Evolutionary conservation across 2,329 filamentous ascomycete genomes (phyloP).

Genomic region (Fusarium stilboides): DNA sequence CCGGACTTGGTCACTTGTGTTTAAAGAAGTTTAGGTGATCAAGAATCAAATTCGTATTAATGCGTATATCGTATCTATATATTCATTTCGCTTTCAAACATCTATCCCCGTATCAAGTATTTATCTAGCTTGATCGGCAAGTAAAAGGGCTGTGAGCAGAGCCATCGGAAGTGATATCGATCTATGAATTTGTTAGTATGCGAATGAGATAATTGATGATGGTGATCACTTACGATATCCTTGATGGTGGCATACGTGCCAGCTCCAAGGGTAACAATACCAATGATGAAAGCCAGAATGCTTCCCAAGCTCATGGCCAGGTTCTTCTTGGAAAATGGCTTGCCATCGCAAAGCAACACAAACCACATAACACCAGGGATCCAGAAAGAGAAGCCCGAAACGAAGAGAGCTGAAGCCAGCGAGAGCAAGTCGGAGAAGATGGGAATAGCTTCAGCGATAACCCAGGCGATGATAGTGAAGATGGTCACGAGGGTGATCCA

Average conservation of each 20-base stretch:
- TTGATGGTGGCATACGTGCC: slow-evolving; percentile 43
- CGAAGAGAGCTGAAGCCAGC: slow-evolving; percentile 36
- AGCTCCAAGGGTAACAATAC: slow-evolving; percentile 38
- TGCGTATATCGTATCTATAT: slow-evolving; percentile 10
- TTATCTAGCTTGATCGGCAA: slow-evolving; percentile 29
- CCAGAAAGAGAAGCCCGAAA: slow-evolving; percentile 42
- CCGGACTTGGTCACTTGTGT: no score
- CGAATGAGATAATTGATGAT: rapidly evolving
- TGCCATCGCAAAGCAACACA: slow-evolving; percentile 34
- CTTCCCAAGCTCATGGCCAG: slow-evolving; percentile 34
- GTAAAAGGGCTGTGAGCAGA: slow-evolving; percentile 46
- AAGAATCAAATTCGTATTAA: slow-evolving; percentile 9
- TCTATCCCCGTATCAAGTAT: background rate
- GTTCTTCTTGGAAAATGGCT: slow-evolving; percentile 42
- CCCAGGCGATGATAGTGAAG: slow-evolving; percentile 40
- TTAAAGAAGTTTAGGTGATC: background rate
- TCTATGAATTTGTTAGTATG: slow-evolving; percentile 20
- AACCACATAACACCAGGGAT: slow-evolving; percentile 43
- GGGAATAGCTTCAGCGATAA: slow-evolving; percentile 41
- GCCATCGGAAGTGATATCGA: slow-evolving; percentile 33
- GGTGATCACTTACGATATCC: slow-evolving; percentile 32
- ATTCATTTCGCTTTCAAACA: slow-evolving; percentile 18
- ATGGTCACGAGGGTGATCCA: slow-evolving; percentile 37
- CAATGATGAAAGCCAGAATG: slow-evolving; percentile 40
- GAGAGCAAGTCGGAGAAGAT: slow-evolving; percentile 43